phyloP scores from a whole-genome alignment of 2,329 filamentous ascomycete genomes.

The Colletotrichum tofieldiae region DNA sequence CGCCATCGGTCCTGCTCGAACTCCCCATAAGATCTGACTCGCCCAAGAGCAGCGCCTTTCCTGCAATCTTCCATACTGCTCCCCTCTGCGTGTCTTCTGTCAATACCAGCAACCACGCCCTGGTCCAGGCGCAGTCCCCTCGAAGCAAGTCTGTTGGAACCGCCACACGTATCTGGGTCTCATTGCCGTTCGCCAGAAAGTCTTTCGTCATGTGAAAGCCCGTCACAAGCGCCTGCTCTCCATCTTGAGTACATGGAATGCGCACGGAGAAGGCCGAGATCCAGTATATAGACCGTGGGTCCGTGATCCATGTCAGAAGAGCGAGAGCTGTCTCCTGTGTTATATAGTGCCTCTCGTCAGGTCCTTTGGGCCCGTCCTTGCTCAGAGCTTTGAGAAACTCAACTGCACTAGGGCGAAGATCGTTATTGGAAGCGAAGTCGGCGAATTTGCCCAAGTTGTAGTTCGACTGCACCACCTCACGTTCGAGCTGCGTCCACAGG shows the following conservation, averaged over 20 bases:
- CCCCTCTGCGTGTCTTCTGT: not conserved
- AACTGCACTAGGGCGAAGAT: not conserved
- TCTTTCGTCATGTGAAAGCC: not conserved
- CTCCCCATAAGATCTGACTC: not conserved
- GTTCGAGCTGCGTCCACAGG: conserved; percentile 18
- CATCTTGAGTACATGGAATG: not conserved
- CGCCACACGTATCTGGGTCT: conserved; percentile 5
- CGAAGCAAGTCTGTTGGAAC: conserved; percentile 12
- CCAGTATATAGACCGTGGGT: conserved; percentile 25
- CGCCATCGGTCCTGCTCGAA: not conserved
- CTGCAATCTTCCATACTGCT: not conserved
- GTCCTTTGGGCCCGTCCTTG: no score
- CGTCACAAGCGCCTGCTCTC: conserved; percentile 1
- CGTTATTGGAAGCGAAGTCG: conserved; percentile 6
- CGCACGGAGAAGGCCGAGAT: conserved; percentile 8
- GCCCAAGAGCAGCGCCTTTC: conserved; percentile 14
- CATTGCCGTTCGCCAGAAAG: not conserved
- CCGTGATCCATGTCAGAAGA: conserved; percentile 26
- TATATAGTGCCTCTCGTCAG: not conserved
- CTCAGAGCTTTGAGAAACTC: not conserved
- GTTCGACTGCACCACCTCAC: conserved; percentile 11
- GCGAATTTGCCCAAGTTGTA: conserved; percentile 27
- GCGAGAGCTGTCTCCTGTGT: not conserved
- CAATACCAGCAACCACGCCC: conserved; percentile 22
- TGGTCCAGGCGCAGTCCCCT: conserved; percentile 20